These are phyloP conservation scores for Paramecium sexaurelia DNA, from an alignment of 73 alveolate genomes.

Conservation along the genomic window DNA sequence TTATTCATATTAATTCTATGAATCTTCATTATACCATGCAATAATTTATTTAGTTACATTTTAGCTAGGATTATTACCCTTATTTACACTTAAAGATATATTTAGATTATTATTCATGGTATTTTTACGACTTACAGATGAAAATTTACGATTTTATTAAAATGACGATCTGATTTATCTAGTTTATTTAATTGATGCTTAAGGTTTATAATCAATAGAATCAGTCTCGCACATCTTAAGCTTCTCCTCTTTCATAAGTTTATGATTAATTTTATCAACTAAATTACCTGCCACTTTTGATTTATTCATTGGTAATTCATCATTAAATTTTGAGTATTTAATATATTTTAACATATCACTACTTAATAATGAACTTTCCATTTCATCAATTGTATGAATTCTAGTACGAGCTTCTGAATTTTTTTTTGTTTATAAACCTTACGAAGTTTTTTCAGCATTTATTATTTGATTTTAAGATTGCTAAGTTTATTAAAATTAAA, in stretches of 20 bases:
- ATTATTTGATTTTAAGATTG: not conserved
- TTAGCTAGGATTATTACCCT: not conserved
- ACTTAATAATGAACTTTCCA: not conserved
- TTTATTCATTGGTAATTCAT: not conserved
- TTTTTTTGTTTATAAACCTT: not conserved
- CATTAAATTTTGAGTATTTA: not conserved
- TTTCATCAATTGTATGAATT: not conserved
- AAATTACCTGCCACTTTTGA: not conserved
- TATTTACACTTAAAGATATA: not conserved
- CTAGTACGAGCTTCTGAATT: not conserved
- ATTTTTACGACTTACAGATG: not conserved
- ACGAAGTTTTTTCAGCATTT: not conserved
- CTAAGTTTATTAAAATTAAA: not conserved
- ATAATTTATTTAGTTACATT: not conserved
- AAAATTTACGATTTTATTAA: not conserved
- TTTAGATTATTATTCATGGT: not conserved
- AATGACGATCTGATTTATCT: not conserved
- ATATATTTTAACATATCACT: not conserved
- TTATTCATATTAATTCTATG: not conserved
- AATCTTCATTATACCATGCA: not conserved
- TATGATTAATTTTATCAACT: not conserved
- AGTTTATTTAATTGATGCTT: not conserved
- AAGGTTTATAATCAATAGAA: not conserved
- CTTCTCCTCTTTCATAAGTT: not conserved
- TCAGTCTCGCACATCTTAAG: constrained; percentile 23